Base-by-base conservation (phyloP, 306 rosid species). In the Ormosia emarginata region DNA sequence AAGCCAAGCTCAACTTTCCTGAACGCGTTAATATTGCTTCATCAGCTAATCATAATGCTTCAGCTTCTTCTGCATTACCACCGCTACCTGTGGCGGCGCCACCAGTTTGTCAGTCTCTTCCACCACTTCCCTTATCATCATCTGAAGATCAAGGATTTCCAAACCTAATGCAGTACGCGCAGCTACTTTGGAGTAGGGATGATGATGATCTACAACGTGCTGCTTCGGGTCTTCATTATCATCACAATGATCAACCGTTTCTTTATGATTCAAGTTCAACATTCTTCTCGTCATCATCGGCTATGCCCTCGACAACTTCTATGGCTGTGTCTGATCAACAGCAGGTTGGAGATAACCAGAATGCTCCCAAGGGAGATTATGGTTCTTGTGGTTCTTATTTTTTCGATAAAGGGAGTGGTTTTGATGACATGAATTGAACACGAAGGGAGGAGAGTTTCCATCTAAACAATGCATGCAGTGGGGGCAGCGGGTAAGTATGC, bases 1-100 rank as follows among this genome's bases (percentile, higher is more conserved):
- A 86, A 83, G 91, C 91, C 8, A 88, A 88, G 12, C 87, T 84
- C 39, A 88, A 88, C 67, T 88, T 88, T 7, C 89, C 91, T 3
- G 87, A 78, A 44, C 87, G 64, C 1, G 69, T 83, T 24, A 24
- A 24, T 24, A 24, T 24, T 24, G 1, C 24, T 24, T 24, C 24
- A 24, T 1, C 24, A 24, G 24, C 24, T 24, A 24, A 24, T 24
- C 24, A 24, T 24, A 24, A 24, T 39, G 32, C 61, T 69, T 43
- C 32, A 10, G 1, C 69, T 56, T 68, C 77, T 43, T 44, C 66
- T 47, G 3, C 24, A 24, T 24, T 24, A 24, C 24, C n/a, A 14
- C 59, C 7, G 8, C 67, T 62, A 8, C 10, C 24, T 24, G 24
- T 18, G 2, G 46, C 15, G 49, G 44, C 34, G 6, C 43, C 29